Percentiles rank a stretch among this genome's conserved stretches.
Conservation (phyloP, 495 filamentous ascomycete species). For the Schizothecium vesticola region DNA sequence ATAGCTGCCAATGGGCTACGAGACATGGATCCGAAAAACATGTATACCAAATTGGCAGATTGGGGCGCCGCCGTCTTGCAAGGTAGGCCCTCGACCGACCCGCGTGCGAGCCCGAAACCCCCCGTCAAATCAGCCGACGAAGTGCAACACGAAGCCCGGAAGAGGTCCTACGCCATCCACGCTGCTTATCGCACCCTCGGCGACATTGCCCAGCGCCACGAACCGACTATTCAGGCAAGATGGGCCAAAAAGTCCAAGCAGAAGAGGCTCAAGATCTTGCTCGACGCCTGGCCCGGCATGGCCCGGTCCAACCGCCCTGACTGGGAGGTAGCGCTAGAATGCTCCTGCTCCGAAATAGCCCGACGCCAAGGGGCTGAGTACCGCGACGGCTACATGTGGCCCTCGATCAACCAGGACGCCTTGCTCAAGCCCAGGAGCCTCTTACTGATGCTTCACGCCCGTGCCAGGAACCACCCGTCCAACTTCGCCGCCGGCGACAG, state of each 20-base stretch:
- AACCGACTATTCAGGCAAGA: slow-evolving; percentile 41
- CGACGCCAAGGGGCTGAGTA: slow-evolving; percentile 9
- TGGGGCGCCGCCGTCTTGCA: too few relatives aligned
- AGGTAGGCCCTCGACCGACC: too few relatives aligned
- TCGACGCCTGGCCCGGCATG: slow-evolving; percentile 46
- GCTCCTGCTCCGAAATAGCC: slow-evolving; percentile 27
- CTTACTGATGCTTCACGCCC: slow-evolving; percentile 44
- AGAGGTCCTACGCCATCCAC: too few relatives aligned
- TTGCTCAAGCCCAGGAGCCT: slow-evolving; percentile 38
- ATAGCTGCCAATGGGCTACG: too few relatives aligned
- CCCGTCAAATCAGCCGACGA: too few relatives aligned
- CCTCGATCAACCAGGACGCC: slow-evolving; percentile 56
- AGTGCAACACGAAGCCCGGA: too few relatives aligned
- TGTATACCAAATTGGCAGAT: too few relatives aligned
- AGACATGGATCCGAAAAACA: too few relatives aligned
- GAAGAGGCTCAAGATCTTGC: slow-evolving; percentile 39
- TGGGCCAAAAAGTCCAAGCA: slow-evolving; percentile 45
- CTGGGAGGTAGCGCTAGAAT: slow-evolving; percentile 32
- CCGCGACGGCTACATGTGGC: slow-evolving; percentile 39
- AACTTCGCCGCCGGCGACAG: slow-evolving; percentile 40
- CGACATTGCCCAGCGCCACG: slow-evolving; percentile 38
- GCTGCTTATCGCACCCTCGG: neutral
- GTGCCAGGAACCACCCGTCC: slow-evolving; percentile 41
- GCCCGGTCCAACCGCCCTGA: slow-evolving; percentile 46
- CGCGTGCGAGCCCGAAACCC: too few relatives aligned